Evolutionary conservation across 1,139 yeast genomes (phyloP).

Genomic region (Candida tropicalis): DNA sequence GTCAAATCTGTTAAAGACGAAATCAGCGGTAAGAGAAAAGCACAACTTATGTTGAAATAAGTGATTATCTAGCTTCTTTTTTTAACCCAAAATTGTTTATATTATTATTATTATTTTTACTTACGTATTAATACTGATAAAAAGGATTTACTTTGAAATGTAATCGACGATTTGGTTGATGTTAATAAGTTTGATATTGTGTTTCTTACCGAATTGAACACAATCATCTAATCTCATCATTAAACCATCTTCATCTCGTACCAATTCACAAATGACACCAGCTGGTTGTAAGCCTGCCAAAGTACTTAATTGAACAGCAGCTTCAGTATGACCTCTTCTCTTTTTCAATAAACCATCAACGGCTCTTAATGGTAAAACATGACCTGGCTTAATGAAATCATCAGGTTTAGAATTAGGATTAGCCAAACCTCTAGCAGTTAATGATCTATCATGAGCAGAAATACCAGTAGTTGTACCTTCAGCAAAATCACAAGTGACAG

Average conservation of each 20-base stretch:
- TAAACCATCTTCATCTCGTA: slow-evolving; percentile 87
- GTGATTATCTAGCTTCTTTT: no score
- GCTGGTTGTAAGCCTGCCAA: slow-evolving; percentile 83
- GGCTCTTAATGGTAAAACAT: slow-evolving; percentile 89
- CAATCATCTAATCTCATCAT: slow-evolving; percentile 97
- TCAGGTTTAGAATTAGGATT: slow-evolving; percentile 54
- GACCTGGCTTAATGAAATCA: slow-evolving; percentile 91
- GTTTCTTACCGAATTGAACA: slow-evolving; percentile 62
- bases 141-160: slow-evolving; percentile 27
- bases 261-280: slow-evolving; percentile 92
- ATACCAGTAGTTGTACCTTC: slow-evolving; percentile 97
- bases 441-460: slow-evolving; percentile 90
- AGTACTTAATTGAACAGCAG: slow-evolving; percentile 85
- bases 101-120: neutral
- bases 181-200: slow-evolving; percentile 71
- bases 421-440: slow-evolving; percentile 77
- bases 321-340: slow-evolving; percentile 98
- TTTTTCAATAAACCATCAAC: slow-evolving; percentile 77
- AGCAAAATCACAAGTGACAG: slow-evolving; percentile 83
- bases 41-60: slow-evolving; percentile 64
- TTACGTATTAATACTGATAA: neutral
- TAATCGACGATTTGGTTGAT: slow-evolving; percentile 75
- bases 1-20: slow-evolving; percentile 85
- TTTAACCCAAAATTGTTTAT: neutral
- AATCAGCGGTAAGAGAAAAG: slow-evolving; percentile 89